Percentiles rank a stretch among this genome's conserved stretches.
Conservation (phyloP, 1,139 yeast genomes). For the Candida neerlandica region DNA sequence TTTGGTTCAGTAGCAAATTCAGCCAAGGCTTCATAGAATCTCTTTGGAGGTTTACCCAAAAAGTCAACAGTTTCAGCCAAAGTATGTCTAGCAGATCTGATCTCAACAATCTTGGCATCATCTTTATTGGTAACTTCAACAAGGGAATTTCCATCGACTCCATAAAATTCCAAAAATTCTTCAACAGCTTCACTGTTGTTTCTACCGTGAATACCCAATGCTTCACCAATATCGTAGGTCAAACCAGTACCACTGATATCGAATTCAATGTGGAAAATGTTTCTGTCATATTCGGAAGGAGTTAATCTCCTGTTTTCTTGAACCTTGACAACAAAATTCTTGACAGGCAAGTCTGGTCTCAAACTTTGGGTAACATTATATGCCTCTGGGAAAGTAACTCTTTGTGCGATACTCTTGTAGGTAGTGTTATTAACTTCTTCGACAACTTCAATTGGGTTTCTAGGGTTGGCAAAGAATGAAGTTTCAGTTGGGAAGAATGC, state of each 20-base stretch:
- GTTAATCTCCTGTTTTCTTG: slow-evolving; percentile 92
- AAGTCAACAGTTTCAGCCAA: slow-evolving; percentile 80
- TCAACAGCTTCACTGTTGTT: slow-evolving; percentile 68
- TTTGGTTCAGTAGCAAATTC: slow-evolving; percentile 69
- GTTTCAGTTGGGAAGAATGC: slow-evolving; percentile 61
- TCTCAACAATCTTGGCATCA: slow-evolving; percentile 57
- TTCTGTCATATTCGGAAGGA: slow-evolving; percentile 88
- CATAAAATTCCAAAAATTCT: slow-evolving; percentile 70
- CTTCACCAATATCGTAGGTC: slow-evolving; percentile 93
- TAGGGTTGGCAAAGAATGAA: slow-evolving; percentile 61
- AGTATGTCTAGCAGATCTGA: slow-evolving; percentile 81
- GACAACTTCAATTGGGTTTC: slow-evolving; percentile 30
- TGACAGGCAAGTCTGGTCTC: slow-evolving; percentile 89
- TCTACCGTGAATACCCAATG: slow-evolving; percentile 93
- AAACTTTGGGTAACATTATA: slow-evolving; percentile 56
- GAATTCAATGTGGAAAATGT: slow-evolving; percentile 95
- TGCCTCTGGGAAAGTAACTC: slow-evolving; percentile 81
- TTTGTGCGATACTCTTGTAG: slow-evolving; percentile 64
- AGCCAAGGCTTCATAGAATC: slow-evolving; percentile 84
- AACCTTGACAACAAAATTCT: slow-evolving; percentile 85
- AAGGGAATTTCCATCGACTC: slow-evolving; percentile 66
- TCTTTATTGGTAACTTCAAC: slow-evolving; percentile 77
- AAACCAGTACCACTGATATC: slow-evolving; percentile 90
- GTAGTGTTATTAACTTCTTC: slow-evolving; percentile 45
- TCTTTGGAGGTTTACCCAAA: slow-evolving; percentile 94